Conservation (phyloP, 768 basidiomycete species). For the Coprinopsis sp. region DNA sequence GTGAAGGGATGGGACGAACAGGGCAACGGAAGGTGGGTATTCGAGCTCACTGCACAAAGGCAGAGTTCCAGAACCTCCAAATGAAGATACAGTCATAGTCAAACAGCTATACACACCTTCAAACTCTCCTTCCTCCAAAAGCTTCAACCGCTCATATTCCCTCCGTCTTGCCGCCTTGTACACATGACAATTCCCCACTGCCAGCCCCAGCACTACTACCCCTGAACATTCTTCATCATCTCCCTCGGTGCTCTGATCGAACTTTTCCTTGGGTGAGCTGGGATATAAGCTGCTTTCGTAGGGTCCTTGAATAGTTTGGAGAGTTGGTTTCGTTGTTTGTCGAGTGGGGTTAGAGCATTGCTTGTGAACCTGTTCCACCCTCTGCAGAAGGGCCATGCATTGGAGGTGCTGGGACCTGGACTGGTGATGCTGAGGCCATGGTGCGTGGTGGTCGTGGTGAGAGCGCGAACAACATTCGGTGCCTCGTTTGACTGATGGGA, state of each 20-base stretch:
- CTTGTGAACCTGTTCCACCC: constrained; percentile 28
- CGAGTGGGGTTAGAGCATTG: constrained; percentile 49
- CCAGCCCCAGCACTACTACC: constrained; percentile 96
- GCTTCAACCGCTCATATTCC: constrained; percentile 91
- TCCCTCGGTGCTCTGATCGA: constrained; percentile 76
- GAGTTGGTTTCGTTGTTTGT: constrained; percentile 61
- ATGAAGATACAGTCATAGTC: not conserved
- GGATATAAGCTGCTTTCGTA: constrained; percentile 72
- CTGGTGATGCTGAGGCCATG: not conserved
- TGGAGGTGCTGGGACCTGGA: not conserved
- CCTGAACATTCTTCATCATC: constrained; percentile 99
- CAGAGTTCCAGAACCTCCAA: not conserved
- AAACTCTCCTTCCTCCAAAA: constrained; percentile 80
- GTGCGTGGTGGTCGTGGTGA: too few species aligned
- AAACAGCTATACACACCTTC: constrained; percentile 48
- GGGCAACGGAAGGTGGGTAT: not conserved
- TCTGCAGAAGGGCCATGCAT: too few species aligned
- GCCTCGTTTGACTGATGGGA: too few species aligned
- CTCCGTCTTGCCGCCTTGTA: constrained; percentile 93
- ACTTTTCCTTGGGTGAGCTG: constrained; percentile 79
- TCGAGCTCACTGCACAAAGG: not conserved
- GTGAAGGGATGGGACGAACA: not conserved
- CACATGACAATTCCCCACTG: constrained; percentile 96
- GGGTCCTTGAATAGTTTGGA: constrained; percentile 90
- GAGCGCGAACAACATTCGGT: too few species aligned